Percentiles rank a stretch among this genome's conserved stretches.
Conservation (phyloP, 768 basidiomycete species). For the Fibroporia radiculosa region DNA sequence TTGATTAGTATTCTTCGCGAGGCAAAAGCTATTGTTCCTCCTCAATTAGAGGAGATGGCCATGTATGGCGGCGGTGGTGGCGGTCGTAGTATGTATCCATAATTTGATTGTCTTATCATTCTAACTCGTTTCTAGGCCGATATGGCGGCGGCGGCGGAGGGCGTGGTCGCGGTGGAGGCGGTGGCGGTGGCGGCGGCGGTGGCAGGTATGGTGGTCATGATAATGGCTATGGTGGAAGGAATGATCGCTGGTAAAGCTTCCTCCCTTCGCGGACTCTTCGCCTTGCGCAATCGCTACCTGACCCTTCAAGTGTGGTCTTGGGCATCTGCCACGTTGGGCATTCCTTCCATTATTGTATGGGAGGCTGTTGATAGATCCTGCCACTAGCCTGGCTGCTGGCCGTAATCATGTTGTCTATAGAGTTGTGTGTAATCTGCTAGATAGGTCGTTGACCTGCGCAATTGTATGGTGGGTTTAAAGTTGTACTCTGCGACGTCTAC, state of each 20-base stretch:
- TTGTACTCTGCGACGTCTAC: too few relatives aligned
- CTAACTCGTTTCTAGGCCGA: conserved; percentile 39
- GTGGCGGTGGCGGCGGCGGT: conserved; percentile 37
- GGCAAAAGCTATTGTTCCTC: conserved; percentile 78
- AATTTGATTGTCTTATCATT: not conserved
- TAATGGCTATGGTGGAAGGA: conserved; percentile 29
- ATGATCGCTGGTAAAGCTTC: conserved; percentile 25
- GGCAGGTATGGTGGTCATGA: conserved; percentile 36
- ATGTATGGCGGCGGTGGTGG: conserved; percentile 80
- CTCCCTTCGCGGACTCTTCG: not conserved
- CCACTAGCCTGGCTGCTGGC: not conserved
- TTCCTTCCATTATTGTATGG: not conserved
- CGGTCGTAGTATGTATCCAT: conserved; percentile 46
- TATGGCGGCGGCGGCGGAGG: conserved; percentile 37
- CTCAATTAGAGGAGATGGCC: conserved; percentile 90
- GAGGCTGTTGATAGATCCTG: not conserved
- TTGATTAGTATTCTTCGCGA: conserved; percentile 80
- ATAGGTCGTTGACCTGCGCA: too few relatives aligned
- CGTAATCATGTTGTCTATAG: not conserved
- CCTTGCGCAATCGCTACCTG: not conserved
- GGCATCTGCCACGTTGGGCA: too few relatives aligned
- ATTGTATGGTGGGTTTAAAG: too few relatives aligned
- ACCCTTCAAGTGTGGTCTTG: too few relatives aligned
- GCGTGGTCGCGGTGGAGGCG: conserved; percentile 35
- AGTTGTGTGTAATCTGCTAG: not conserved